These are phyloP conservation scores for Coemansia sp. DNA, from an alignment of 192 early-diverging fungal genomes.

Conservation along the genomic window DNA sequence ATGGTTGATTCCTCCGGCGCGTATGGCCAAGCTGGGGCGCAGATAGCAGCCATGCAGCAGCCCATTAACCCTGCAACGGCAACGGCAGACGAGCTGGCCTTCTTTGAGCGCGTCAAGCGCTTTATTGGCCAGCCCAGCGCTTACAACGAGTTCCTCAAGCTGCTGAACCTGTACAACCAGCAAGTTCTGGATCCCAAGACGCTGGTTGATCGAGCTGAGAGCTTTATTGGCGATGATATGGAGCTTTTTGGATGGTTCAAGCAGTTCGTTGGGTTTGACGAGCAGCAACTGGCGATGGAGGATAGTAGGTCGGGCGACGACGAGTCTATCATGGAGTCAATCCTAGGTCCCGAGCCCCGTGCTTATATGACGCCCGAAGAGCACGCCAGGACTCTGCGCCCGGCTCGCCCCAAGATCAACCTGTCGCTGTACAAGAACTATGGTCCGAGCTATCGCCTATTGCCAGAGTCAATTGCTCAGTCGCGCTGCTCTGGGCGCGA, in stretches of 20 bases:
- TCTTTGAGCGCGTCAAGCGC: slow-evolving; percentile 90
- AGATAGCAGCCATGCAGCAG: slow-evolving; percentile 11
- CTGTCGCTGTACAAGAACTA: slow-evolving; percentile 35
- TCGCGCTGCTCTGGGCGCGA: slow-evolving; percentile 90
- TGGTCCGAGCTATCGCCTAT: slow-evolving; percentile 55
- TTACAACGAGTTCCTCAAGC: slow-evolving; percentile 96
- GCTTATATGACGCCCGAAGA: slow-evolving; percentile 48
- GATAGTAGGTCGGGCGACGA: slow-evolving; percentile 48
- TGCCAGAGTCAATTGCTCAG: slow-evolving; percentile 45
- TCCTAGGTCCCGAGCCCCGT: slow-evolving; percentile 35
- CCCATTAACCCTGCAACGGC: slow-evolving; percentile 37
- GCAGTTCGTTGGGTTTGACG: slow-evolving; percentile 57
- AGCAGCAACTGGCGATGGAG: slow-evolving; percentile 41
- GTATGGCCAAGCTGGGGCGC: slow-evolving; percentile 13
- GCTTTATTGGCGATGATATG: slow-evolving; percentile 76
- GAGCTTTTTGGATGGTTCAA: slow-evolving; percentile 97
- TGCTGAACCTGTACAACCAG: slow-evolving; percentile 91
- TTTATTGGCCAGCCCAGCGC: slow-evolving; percentile 82
- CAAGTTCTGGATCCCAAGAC: slow-evolving; percentile 84
- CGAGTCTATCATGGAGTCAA: slow-evolving; percentile 42
- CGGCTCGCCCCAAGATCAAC: slow-evolving; percentile 31
- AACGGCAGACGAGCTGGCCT: slow-evolving; percentile 80
- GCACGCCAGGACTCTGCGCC: slow-evolving; percentile 43
- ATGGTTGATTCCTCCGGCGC: slow-evolving; percentile 8
- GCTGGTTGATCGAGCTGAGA: slow-evolving; percentile 80